These are phyloP conservation scores for Aspergillus niger DNA, from an alignment of 2,329 filamentous ascomycete species.

Conservation along the genomic window DNA sequence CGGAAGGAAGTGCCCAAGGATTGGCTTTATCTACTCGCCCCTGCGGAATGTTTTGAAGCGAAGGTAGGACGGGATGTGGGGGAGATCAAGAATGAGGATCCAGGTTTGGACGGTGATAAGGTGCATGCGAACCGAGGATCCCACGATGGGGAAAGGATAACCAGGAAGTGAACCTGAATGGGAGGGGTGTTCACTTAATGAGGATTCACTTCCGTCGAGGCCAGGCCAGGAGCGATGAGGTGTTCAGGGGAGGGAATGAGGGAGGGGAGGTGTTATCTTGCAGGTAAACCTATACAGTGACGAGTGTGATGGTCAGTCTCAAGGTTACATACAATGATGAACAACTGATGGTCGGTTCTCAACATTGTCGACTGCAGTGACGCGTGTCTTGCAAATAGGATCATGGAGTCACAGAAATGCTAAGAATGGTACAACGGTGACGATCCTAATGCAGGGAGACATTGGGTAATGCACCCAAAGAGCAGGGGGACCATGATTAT, in stretches of 20 bases:
- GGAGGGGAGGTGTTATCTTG: conserved; percentile 6
- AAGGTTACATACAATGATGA: conserved; percentile 10
- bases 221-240: not conserved
- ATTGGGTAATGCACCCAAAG: conserved; percentile 11
- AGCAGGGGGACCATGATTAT: not conserved
- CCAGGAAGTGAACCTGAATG: not conserved
- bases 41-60: conserved; percentile 14
- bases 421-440: conserved; percentile 17
- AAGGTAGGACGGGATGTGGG: conserved; percentile 9
- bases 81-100: conserved; percentile 12
- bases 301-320: conserved; percentile 13
- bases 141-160: conserved; percentile 2
- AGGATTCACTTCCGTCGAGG: not conserved
- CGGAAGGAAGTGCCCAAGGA: conserved; percentile 7
- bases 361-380: conserved; percentile 17
- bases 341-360: conserved; percentile 1
- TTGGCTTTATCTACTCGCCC: conserved; percentile 15
- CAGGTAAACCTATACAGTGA: conserved; percentile 12
- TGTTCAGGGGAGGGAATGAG: conserved; percentile 5
- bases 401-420: conserved; percentile 9
- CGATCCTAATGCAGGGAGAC: conserved; percentile 25
- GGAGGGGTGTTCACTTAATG: conserved; percentile 2
- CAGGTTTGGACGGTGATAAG: conserved; percentile 12
- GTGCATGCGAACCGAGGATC: conserved; percentile 7
- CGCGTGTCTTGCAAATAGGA: conserved; percentile 22